These are phyloP conservation scores for Globisporangium apiculatum DNA, from an alignment of 352 stramenopile genomes.

Conservation along the genomic window DNA sequence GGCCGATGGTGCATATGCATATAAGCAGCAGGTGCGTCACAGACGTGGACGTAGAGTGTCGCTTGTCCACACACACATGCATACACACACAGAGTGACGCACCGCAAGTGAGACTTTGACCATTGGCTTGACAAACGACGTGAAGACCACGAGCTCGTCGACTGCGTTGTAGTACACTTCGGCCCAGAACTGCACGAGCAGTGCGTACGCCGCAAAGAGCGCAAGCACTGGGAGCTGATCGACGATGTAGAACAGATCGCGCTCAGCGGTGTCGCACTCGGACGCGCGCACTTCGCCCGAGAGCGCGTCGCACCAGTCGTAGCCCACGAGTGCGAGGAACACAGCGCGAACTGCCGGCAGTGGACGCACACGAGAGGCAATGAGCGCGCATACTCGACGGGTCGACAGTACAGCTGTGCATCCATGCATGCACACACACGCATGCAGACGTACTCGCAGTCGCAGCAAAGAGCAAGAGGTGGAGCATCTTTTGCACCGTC, in stretches of 20 bases:
- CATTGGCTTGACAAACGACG: slow-evolving; percentile 58
- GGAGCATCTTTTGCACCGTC: slow-evolving; percentile 87
- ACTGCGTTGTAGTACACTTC: slow-evolving; percentile 88
- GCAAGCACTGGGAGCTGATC: slow-evolving; percentile 78
- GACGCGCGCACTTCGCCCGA: slow-evolving; percentile 53
- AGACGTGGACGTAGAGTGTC: no score
- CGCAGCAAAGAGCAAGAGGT: slow-evolving; percentile 77
- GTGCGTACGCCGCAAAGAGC: slow-evolving; percentile 75
- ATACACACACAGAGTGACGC: slow-evolving; percentile 1
- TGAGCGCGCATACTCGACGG: background rate
- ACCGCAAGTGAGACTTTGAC: slow-evolving; percentile 60
- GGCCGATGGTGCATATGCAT: no score
- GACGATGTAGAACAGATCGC: slow-evolving; percentile 82
- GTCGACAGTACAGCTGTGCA: background rate
- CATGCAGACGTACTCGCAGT: slow-evolving; percentile 36
- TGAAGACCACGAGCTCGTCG: slow-evolving; percentile 57
- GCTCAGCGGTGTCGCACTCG: slow-evolving; percentile 49
- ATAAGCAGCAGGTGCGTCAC: background rate
- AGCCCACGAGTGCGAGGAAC: slow-evolving; percentile 66
- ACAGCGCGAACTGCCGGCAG: slow-evolving; percentile 35
- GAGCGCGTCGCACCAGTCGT: slow-evolving; percentile 79
- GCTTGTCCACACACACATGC: no score
- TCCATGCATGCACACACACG: background rate
- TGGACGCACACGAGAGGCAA: background rate
- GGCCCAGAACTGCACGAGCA: slow-evolving; percentile 85